Conservation (phyloP, 129 eudicot species). For the Scalesia atractyloides region DNA sequence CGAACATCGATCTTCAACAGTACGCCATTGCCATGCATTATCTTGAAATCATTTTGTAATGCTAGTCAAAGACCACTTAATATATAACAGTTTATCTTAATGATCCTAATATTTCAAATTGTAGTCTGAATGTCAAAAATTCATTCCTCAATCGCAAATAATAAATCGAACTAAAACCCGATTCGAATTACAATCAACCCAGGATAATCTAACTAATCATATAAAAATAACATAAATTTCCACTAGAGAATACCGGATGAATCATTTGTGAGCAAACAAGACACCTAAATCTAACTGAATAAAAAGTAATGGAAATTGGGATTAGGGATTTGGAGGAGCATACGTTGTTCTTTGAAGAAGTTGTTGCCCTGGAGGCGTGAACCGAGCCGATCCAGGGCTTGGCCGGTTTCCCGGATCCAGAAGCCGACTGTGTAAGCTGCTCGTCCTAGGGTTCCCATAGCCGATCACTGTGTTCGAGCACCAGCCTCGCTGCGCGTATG, state of each 20-base stretch:
- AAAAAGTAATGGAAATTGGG: neutral
- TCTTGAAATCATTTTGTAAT: neutral
- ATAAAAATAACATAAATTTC: neutral
- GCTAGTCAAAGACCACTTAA: neutral
- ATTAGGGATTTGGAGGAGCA: slow-evolving; percentile 18
- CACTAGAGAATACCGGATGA: neutral
- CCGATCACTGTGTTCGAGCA: slow-evolving; percentile 21
- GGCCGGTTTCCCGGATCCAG: slow-evolving; percentile 77
- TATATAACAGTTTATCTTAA: slow-evolving; percentile 1
- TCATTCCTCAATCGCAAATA: neutral
- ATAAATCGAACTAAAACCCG: neutral
- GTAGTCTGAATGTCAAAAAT: no score
- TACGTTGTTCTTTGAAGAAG: slow-evolving; percentile 63
- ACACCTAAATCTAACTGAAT: neutral
- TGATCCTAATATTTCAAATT: neutral
- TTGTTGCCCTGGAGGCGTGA: slow-evolving; percentile 67
- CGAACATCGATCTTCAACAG: slow-evolving; percentile 3
- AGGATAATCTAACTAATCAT: neutral
- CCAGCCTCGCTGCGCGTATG: neutral
- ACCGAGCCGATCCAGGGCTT: slow-evolving; percentile 89
- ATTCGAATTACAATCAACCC: neutral
- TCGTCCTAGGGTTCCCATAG: slow-evolving; percentile 77
- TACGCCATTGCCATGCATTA: neutral
- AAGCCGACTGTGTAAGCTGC: slow-evolving; percentile 69
- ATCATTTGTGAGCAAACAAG: slow-evolving; percentile 1